Evolutionary conservation across 352 stramenopile genomes (phyloP).

Genomic region (Pythium vanterpoolii): DNA sequence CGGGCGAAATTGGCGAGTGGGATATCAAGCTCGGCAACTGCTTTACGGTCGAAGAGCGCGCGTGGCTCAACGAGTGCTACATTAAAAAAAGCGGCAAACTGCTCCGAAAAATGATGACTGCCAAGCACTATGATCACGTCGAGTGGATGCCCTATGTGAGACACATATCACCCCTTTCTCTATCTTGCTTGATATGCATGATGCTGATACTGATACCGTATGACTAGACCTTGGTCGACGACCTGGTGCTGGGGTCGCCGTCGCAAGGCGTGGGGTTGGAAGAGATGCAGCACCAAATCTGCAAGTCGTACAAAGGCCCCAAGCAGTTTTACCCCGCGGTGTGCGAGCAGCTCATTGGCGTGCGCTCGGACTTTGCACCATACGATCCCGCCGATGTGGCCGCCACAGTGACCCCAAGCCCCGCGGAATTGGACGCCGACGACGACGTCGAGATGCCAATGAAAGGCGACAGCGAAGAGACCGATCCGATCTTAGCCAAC

Average conservation of each 20-base stretch:
- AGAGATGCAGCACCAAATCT: conserved; percentile 59
- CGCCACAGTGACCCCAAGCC: not conserved
- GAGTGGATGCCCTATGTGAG: conserved; percentile 80
- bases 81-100: conserved; percentile 51
- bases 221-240: conserved; percentile 56
- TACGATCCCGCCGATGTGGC: conserved; percentile 25
- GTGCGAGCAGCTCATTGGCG: conserved; percentile 51
- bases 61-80: conserved; percentile 55
- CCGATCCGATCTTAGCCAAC: conserved; percentile 8
- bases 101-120: conserved; percentile 60
- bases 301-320: conserved; percentile 59
- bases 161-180: not conserved
- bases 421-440: not conserved
- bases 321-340: conserved; percentile 56
- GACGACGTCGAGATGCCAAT: conserved; percentile 19
- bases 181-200: not conserved
- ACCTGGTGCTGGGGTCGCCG: conserved; percentile 52
- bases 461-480: conserved; percentile 22
- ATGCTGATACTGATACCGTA: not conserved
- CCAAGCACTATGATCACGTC: conserved; percentile 42
- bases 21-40: conserved; percentile 67
- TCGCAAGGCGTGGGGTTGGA: conserved; percentile 55
- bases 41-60: conserved; percentile 54
- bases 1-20: conserved; percentile 66
- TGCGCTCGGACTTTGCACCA: conserved; percentile 47